Conservation (phyloP, 345 rosid genomes). For the Eucalyptus cloeziana region DNA sequence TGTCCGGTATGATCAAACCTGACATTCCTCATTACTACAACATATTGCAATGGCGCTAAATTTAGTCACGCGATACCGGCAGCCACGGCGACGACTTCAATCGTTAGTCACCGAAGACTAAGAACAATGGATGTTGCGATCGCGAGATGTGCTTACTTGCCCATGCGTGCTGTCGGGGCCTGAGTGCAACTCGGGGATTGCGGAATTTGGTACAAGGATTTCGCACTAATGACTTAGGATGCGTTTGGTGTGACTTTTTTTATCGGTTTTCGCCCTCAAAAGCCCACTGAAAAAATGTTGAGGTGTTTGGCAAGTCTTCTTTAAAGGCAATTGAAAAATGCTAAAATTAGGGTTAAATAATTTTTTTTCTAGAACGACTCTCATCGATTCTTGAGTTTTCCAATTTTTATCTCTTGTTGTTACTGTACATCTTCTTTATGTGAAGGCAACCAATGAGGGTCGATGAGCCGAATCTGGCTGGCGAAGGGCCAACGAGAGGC, state of each 20-base stretch:
- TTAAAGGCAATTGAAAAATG: no score
- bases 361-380: no score
- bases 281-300: accelerated
- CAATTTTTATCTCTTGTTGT: no score
- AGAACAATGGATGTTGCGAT: background rate
- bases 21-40: background rate
- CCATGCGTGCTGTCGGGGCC: no score
- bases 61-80: background rate
- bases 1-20: background rate
- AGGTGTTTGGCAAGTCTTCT: accelerated
- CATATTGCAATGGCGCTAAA: background rate
- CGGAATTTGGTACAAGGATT: background rate
- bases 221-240: no score
- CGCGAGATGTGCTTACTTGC: background rate
- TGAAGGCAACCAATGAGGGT: accelerated
- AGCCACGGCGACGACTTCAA: background rate
- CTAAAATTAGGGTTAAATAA: no score
- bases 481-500: no score
- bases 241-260: accelerated
- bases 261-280: no score
- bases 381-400: no score
- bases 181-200: background rate
- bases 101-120: background rate
- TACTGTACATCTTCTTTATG: no score
- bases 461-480: no score